phyloP scores from a whole-genome alignment of 495 filamentous ascomycete genomes.

The Aspergillus heteromorphus region DNA sequence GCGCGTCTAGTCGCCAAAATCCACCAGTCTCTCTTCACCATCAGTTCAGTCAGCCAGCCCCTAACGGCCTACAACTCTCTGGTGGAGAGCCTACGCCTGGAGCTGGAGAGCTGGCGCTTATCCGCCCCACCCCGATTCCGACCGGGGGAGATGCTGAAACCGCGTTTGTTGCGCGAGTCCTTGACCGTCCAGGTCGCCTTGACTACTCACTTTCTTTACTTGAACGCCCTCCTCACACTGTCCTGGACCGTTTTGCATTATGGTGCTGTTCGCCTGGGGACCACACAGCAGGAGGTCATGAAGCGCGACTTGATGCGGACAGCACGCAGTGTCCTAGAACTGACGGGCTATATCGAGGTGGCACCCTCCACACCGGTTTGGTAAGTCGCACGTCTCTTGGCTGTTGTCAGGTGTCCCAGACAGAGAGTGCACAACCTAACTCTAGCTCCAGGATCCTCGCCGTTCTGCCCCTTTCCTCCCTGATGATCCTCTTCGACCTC shows the following conservation, averaged over 20 bases:
- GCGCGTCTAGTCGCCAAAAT: constrained; percentile 15
- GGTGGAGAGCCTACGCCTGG: constrained; percentile 3
- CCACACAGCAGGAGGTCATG: constrained; percentile 2
- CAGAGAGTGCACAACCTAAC: neutral
- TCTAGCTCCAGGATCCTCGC: constrained; percentile 3
- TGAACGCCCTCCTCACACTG: constrained; percentile 13
- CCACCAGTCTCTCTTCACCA: constrained; percentile 9
- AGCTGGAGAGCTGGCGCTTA: constrained; percentile 14
- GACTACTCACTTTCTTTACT: constrained; percentile 15
- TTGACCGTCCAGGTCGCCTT: constrained; percentile 8
- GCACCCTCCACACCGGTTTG: constrained; percentile 14
- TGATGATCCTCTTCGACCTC: constrained; percentile 33
- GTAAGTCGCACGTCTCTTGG: constrained; percentile 3
- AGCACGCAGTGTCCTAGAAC: constrained; percentile 14
- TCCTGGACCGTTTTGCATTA: constrained; percentile 15
- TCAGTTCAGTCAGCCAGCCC: constrained; percentile 7
- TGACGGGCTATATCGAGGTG: constrained; percentile 19
- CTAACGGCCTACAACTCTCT: constrained; percentile 1
- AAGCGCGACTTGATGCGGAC: constrained; percentile 15
- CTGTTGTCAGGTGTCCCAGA: no score
- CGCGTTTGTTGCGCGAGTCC: constrained; percentile 8
- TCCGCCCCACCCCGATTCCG: constrained; percentile 13
- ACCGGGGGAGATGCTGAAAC: constrained; percentile 7
- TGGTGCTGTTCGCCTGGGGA: neutral
- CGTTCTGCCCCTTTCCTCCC: constrained; percentile 22